Evolutionary conservation across 345 rosid species (phyloP), one percentile per base, ranked within the genome.

Genomic region (Brassica carinata): DNA sequence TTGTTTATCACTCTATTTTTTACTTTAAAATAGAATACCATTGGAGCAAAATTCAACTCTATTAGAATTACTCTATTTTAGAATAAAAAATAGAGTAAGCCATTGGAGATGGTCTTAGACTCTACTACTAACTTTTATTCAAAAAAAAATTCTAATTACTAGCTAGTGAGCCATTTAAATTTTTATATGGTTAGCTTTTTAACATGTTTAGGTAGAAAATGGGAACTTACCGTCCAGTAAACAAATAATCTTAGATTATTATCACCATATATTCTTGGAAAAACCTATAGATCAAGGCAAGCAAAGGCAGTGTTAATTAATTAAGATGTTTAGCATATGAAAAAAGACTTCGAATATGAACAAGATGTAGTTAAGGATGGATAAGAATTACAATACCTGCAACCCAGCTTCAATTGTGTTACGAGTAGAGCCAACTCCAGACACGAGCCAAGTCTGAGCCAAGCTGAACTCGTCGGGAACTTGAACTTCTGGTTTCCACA

Each of bases 351-450:
- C 30, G 38, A 19, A 53, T 51, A 55, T 30, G 29, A 71, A 5
- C 1, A 53, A 53, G 2, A 10, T 53, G 40, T 53, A 71, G 5
- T 53, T 8, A 71, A 40, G 27, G 40, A 9, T 53, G 15, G 13
- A 30, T 7, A 0, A 80, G 14, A 68, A 78, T n/a, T 66, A 84
- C 81, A 13, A 86, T 76, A 13, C 75, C 90, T 89, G 90, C 87
- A 86, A 87, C 65, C 92, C 92, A 77, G 88, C 92, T 85, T 89
- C 90, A 66, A 89, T 85, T 61, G 89, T 89, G 55, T 85, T 89
- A 78, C 79, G 86, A 83, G 74, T 85, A 18, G 3, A 0, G 70
- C 84, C 85, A 48, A 63, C 69, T 33, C 90, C 89, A 67, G 90
- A 86, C 26, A 74, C 15, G 19, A 89, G 79, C 92, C 92, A 87